Base-by-base conservation (phyloP, 177 flowering plant species). In the Vitis hybrid region DNA sequence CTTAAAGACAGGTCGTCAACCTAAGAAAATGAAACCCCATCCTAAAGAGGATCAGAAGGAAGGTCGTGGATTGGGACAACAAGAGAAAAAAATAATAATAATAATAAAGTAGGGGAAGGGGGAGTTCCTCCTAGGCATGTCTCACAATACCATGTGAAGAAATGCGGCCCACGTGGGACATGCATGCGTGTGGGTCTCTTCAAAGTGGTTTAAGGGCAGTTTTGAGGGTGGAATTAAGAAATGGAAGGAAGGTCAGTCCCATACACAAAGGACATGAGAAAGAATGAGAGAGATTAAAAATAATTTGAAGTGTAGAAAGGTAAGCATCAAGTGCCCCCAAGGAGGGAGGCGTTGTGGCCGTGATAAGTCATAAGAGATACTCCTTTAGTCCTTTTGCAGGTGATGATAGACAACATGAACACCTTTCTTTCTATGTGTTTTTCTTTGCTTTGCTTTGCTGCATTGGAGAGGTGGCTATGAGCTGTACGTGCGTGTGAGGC, bases 131-230 rank as follows among this genome's bases (percentile, higher is more conserved):
- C 12, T 60, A 6, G 34, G 34, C 6, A 32, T 71, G 60, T 65
- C 63, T 26, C 70, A 72, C 62, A 69, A 66, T 39, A 39, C 73
- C 81, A 78, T 78, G 81, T 78, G 78, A 68, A 64, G 51, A 60
- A 74, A 65, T 72, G 81, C 76, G 52, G 30, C 75, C 78, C 78
- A 78, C 78, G 76, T 78, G 81, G 81, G 69, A 72, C 63, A 72
- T 75, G 78, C 71, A 69, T 75, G 70, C 78, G 73, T 75, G 78
- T 74, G 78, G 81, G 68, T 74, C 78, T 67, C 72, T 74, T 48
- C 64, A 45, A 52, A 69, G 34, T 56, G 61, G 7, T 56, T 67
- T 67, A 18, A 21, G 59, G 52, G 56, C 67, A 49, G 30, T 39
- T 39, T 39, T 7, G 45, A 39, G 48, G 48, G 7, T 6, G 48